These are phyloP conservation scores for Gomphus sp. DNA, from an alignment of 1,284 basidiomycete genomes.

Conservation along the genomic window DNA sequence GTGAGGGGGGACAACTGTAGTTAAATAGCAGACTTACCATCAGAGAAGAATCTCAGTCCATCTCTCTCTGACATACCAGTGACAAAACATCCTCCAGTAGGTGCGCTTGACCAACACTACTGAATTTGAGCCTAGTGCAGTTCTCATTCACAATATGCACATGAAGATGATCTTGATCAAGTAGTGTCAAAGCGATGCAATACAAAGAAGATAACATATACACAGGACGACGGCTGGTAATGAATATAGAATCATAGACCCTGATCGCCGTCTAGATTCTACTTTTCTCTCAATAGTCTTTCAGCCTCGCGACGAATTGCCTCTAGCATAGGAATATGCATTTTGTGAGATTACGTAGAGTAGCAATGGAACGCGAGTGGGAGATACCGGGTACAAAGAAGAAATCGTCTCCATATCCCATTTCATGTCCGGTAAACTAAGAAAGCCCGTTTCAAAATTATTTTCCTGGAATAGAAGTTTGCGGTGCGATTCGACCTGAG, in stretches of 20 bases:
- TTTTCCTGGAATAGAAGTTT: constrained; percentile 64
- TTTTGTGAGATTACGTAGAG: constrained; percentile 58
- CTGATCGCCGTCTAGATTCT: constrained; percentile 43
- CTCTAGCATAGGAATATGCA: constrained; percentile 63
- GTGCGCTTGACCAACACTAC: constrained; percentile 87
- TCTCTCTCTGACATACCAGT: constrained; percentile 35
- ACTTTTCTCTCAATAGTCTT: constrained; percentile 47
- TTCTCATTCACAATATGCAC: constrained; percentile 87
- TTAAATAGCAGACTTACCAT: constrained; percentile 29
- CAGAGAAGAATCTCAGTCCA: neutral
- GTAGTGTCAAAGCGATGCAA: neutral
- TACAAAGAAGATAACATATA: constrained; percentile 24
- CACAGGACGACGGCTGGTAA: constrained; percentile 96
- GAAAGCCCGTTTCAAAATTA: constrained; percentile 49
- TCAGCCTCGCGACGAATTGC: constrained; percentile 53
- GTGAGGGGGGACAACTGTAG: constrained; percentile 46
- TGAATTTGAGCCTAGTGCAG: constrained; percentile 55
- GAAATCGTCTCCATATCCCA: constrained; percentile 75
- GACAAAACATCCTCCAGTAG: constrained; percentile 88
- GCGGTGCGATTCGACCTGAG: constrained; percentile 71
- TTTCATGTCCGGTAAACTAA: constrained; percentile 89
- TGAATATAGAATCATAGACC: constrained; percentile 81
- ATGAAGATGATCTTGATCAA: constrained; percentile 76
- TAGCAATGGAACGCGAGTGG: constrained; percentile 45
- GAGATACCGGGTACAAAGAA: constrained; percentile 72